phyloP scores from a whole-genome alignment of 176 grass and related monocot species.

The Themeda triandra region DNA sequence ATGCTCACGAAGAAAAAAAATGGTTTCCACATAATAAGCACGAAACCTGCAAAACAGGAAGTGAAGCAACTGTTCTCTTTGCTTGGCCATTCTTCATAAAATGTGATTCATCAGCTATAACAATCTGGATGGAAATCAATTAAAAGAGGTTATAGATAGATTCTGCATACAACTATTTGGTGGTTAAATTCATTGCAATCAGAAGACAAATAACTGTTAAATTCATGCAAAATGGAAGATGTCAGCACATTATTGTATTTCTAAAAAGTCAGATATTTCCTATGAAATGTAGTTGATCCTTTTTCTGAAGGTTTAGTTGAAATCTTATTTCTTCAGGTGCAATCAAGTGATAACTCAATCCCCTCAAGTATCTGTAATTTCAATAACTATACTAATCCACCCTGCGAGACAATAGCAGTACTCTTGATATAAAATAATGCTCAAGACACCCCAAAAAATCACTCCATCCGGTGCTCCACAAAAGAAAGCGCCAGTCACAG shows the following conservation, averaged over 20 bases:
- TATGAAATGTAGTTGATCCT: neutral
- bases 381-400: slow-evolving; percentile 1
- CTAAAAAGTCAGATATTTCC: neutral
- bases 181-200: neutral
- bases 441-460: neutral
- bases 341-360: slow-evolving; percentile 17
- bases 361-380: neutral
- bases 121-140: slow-evolving; percentile 60
- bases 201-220: slow-evolving; percentile 4
- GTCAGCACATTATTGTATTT: neutral
- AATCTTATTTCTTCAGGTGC: neutral
- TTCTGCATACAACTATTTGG: neutral
- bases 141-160: slow-evolving; percentile 11
- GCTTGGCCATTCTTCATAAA: slow-evolving; percentile 89
- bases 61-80: slow-evolving; percentile 71
- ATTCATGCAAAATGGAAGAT: slow-evolving; percentile 8
- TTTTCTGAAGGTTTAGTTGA: slow-evolving; percentile 9
- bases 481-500: neutral
- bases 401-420: neutral
- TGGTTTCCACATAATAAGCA: slow-evolving; percentile 20
- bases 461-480: neutral
- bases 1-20: neutral
- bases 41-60: slow-evolving; percentile 84
- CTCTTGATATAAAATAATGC: neutral
- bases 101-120: slow-evolving; percentile 98